Evolutionary conservation across 75 land plant genomes (phyloP).

Genomic region (Larix kaempferi): DNA sequence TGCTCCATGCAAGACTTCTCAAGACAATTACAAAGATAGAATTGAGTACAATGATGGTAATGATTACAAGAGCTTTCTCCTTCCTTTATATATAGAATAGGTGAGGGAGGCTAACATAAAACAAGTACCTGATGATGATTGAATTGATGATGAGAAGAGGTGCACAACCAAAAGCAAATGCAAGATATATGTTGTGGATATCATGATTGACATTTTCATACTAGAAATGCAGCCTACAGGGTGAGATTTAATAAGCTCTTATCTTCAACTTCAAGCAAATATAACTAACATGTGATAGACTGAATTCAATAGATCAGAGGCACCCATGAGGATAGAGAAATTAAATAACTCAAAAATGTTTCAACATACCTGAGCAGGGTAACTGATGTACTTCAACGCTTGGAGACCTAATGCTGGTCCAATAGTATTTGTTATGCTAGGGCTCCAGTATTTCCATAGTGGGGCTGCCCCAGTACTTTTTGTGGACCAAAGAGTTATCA

Average conservation of each 20-base stretch:
- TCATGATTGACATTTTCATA: neutral
- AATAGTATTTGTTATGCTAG: slow-evolving; percentile 91
- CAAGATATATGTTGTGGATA: neutral
- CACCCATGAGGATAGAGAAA: too few relatives aligned
- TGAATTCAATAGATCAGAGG: too few relatives aligned
- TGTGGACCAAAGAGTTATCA: slow-evolving; percentile 66
- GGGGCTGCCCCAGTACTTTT: slow-evolving; percentile 70
- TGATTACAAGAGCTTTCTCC: too few relatives aligned
- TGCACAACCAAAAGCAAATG: neutral
- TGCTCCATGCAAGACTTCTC: too few relatives aligned
- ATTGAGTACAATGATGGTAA: too few relatives aligned
- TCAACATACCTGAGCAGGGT: slow-evolving; percentile 85
- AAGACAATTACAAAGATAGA: too few relatives aligned
- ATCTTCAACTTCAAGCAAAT: neutral
- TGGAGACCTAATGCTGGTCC: slow-evolving; percentile 99
- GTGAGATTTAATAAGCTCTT: neutral
- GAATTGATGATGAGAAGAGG: too few relatives aligned
- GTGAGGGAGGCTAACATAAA: too few relatives aligned
- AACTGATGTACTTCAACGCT: slow-evolving; percentile 98
- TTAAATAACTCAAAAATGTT: too few relatives aligned
- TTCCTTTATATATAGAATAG: too few relatives aligned
- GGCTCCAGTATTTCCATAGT: slow-evolving; percentile 83
- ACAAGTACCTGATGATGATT: too few relatives aligned
- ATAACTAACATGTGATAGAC: too few relatives aligned
- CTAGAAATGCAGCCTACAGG: neutral